Percentiles rank a stretch among this genome's conserved stretches.
These are phyloP conservation scores for Trichoderma gracile DNA, from an alignment of 2,329 filamentous ascomycete species.

Conservation along the genomic window DNA sequence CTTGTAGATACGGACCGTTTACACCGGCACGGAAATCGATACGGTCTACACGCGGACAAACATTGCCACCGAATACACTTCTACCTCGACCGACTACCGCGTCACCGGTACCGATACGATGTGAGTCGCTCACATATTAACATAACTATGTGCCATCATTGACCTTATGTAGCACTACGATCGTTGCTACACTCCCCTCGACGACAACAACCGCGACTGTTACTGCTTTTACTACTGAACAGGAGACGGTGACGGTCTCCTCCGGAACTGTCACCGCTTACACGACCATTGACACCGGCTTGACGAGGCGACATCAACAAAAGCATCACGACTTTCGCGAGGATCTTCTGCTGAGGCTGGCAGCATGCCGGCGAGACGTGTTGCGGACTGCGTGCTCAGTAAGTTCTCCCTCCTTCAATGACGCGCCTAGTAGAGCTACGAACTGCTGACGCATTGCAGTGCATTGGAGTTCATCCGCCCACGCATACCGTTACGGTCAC, in stretches of 20 bases:
- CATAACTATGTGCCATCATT: neutral
- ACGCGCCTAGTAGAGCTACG: neutral
- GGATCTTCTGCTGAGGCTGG: slow-evolving; percentile 3
- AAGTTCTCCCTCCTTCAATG: neutral
- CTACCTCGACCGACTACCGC: slow-evolving; percentile 6
- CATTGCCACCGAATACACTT: slow-evolving; percentile 8
- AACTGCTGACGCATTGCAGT: neutral
- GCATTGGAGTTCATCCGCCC: neutral
- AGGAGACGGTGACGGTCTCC: neutral
- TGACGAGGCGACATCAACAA: neutral
- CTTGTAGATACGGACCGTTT: neutral
- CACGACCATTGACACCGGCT: slow-evolving; percentile 6
- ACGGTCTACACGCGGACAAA: slow-evolving; percentile 6
- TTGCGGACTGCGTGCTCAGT: slow-evolving; percentile 16
- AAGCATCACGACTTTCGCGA: slow-evolving; percentile 6
- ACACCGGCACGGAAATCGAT: neutral
- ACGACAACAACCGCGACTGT: slow-evolving; percentile 8
- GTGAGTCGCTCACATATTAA: neutral
- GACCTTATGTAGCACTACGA: neutral
- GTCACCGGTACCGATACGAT: slow-evolving; percentile 9
- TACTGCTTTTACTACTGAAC: neutral
- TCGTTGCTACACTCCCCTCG: neutral
- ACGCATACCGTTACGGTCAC: slow-evolving; percentile 1
- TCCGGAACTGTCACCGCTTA: slow-evolving; percentile 5
- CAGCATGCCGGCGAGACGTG: neutral